Percentiles rank a stretch among this genome's conserved stretches.
Conservation (phyloP, 306 rosid genomes). For the Malus asiatica region DNA sequence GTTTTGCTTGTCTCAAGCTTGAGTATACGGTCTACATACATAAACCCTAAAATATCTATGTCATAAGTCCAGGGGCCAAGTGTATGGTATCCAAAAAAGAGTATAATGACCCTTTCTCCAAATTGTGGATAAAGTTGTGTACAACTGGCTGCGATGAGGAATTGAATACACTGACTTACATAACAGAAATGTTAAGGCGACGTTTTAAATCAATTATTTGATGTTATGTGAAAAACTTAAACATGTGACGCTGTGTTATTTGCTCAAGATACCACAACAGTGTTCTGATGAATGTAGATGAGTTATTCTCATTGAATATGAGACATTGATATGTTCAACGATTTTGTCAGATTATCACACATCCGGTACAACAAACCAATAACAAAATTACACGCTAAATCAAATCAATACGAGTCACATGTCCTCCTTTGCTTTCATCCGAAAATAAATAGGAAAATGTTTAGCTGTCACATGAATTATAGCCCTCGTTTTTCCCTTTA, state of each 20-base stretch:
- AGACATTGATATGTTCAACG: background rate
- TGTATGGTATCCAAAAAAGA: background rate
- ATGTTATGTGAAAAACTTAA: too few species aligned
- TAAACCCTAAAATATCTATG: background rate
- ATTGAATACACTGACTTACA: background rate
- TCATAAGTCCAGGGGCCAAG: background rate
- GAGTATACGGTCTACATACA: background rate
- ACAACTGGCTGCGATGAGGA: background rate
- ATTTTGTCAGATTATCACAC: background rate
- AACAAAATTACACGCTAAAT: background rate
- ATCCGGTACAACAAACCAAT: background rate
- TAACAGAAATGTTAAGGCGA: too few species aligned
- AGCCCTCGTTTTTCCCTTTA: too few species aligned
- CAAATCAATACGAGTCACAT: background rate
- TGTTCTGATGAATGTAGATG: fast-evolving
- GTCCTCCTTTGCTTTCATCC: background rate
- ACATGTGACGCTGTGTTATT: too few species aligned
- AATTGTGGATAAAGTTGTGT: background rate
- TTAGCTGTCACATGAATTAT: too few species aligned
- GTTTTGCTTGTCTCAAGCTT: background rate
- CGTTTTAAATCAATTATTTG: too few species aligned
- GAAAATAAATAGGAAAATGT: background rate
- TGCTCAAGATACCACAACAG: too few species aligned
- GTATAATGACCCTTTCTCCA: background rate
- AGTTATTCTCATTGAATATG: background rate